phyloP scores from a whole-genome alignment of 2,329 filamentous ascomycete genomes.

The Chaetomium sp. region DNA sequence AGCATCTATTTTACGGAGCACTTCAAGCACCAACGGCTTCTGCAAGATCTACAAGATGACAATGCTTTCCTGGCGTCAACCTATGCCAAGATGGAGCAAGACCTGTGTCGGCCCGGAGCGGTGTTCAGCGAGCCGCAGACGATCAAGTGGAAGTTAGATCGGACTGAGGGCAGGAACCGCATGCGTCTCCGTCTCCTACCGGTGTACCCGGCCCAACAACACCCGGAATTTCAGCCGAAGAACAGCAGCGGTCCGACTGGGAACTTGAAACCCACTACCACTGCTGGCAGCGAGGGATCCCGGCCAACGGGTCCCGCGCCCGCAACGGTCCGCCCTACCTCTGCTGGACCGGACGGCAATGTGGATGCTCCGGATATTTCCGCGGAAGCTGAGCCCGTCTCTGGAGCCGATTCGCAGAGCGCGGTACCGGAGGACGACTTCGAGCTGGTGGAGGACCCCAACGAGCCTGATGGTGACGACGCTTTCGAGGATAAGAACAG shows the following conservation, averaged over 20 bases:
- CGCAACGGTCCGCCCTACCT: constrained; percentile 9
- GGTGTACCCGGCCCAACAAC: constrained; percentile 56
- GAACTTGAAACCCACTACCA: constrained; percentile 18
- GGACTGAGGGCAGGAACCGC: constrained; percentile 89
- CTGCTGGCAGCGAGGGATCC: constrained; percentile 18
- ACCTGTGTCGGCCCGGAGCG: constrained; percentile 72
- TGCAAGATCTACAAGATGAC: constrained; percentile 93
- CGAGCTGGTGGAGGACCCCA: constrained; percentile 90
- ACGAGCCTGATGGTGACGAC: constrained; percentile 67
- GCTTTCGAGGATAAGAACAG: constrained; percentile 96
- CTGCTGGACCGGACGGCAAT: constrained; percentile 18
- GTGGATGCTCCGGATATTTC: constrained; percentile 19
- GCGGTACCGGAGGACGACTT: constrained; percentile 74
- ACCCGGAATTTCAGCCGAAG: constrained; percentile 79
- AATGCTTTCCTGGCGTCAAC: constrained; percentile 67
- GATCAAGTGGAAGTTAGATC: constrained; percentile 84
- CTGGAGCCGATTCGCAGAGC: constrained; percentile 26
- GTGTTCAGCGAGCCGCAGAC: constrained; percentile 62
- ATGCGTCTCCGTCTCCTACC: constrained; percentile 86
- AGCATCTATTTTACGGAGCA: constrained; percentile 92
- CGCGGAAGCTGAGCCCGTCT: constrained; percentile 24
- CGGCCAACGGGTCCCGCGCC: constrained; percentile 20
- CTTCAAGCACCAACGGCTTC: constrained; percentile 78
- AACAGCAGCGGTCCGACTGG: constrained; percentile 25
- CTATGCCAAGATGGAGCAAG: constrained; percentile 71